Evolutionary conservation across 768 basidiomycete species (phyloP), one percentile per base, ranked within the genome.

Genomic region (Pleurotus salmoneostramineus): DNA sequence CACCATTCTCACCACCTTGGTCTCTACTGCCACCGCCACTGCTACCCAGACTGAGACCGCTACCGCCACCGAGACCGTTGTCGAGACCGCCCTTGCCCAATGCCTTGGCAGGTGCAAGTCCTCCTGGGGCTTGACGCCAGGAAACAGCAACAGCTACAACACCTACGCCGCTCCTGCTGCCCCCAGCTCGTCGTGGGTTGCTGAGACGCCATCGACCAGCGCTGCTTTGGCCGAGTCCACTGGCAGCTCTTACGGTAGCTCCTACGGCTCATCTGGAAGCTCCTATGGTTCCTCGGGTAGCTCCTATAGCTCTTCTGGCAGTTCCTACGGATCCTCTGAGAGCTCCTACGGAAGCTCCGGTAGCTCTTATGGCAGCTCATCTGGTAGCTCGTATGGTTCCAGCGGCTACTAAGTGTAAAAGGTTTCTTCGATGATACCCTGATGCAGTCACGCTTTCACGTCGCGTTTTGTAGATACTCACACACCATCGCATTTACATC

Each of bases 51-150:
- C 80, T 7, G 72, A 74, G 54, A 76, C 77, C 5, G 65, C 72
- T 48, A 77, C 76, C 3, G 62, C 57, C 10, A 51, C 47, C 15
- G 21, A 77, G 62, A 68, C 75, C 27, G 81, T 80, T 21, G 59
- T 71, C 40, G 74, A 79, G 64, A 83, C 82, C 48, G 78, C 71
- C 55, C 79, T 88, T 50, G 73, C 79, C 49, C 68, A 79, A 50
- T 87, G 85, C 68, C 72, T 87, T 57, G 72, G 74, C 64, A 68
- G 72, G 79, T 88, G 86, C 80, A 83, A 87, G 74, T 80, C 77
- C 35, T 65, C 67, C 58, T 86, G 80, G 77, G 75, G 74, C 58
- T 68, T 87, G 65, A 77, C 65, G 6, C 51, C 71, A 14, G 83
- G 83, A 6, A 85, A 83, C 73, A 76, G 72, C 73, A 73, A 81